Evolutionary conservation across 2,329 filamentous ascomycete genomes (phyloP).

Genomic region (Paramyrothecium roridum): DNA sequence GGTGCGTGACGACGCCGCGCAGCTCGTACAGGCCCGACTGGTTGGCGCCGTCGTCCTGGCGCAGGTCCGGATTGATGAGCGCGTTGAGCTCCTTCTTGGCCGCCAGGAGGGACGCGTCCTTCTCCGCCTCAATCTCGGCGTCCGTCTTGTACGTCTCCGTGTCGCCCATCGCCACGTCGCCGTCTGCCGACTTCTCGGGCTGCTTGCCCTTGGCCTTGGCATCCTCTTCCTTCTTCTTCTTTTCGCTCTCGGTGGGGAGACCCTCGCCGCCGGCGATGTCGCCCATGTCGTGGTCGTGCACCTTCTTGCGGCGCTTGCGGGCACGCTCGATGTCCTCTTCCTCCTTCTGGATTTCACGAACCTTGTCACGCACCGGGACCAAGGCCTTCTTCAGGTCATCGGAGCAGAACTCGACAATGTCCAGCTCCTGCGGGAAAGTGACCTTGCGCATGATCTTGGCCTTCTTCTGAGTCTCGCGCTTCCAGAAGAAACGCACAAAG

Average conservation of each 20-base stretch:
- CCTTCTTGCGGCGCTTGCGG: conserved; percentile 83
- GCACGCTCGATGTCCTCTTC: conserved; percentile 89
- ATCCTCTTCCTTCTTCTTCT: conserved; percentile 48
- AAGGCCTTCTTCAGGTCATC: conserved; percentile 81
- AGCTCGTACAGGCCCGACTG: conserved; percentile 95
- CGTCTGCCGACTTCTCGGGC: conserved; percentile 42
- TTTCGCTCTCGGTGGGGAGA: conserved; percentile 48
- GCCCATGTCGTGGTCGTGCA: conserved; percentile 41
- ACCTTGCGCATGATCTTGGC: conserved; percentile 99
- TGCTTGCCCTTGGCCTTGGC: conserved; percentile 38
- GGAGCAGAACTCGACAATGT: conserved; percentile 92
- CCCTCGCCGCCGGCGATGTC: conserved; percentile 44
- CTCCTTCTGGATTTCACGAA: conserved; percentile 91
- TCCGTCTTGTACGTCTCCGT: conserved; percentile 85
- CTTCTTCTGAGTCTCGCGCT: conserved; percentile 92
- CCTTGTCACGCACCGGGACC: conserved; percentile 91
- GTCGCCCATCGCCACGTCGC: conserved; percentile 71
- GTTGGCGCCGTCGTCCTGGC: conserved; percentile 78
- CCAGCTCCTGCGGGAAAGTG: conserved; percentile 89
- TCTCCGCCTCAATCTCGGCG: conserved; percentile 86
- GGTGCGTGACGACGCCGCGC: conserved; percentile 90
- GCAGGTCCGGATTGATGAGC: conserved; percentile 72
- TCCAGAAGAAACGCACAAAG: conserved; percentile 98
- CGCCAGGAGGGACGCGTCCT: conserved; percentile 66
- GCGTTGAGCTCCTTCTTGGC: conserved; percentile 86